Conservation (phyloP, 257 asterid genomes). For the Scutellaria minor region DNA sequence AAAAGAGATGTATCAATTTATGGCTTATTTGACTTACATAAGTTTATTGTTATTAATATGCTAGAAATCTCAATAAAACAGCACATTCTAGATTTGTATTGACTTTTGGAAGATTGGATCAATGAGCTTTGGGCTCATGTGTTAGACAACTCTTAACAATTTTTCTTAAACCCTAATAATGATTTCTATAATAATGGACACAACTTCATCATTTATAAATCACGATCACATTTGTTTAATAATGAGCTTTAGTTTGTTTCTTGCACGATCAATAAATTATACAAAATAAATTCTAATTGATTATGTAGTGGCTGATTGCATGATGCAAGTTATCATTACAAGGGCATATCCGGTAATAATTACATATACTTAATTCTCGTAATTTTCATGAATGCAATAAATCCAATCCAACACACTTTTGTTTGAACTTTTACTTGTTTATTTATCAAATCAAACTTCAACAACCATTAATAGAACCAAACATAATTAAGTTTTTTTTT, state of each 20-base stretch:
- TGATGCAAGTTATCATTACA: neutral
- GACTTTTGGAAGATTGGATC: constrained; percentile 16
- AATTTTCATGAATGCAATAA: neutral
- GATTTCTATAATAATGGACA: neutral
- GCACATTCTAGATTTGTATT: constrained; percentile 11
- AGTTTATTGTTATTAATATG: neutral
- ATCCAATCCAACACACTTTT: too few relatives aligned
- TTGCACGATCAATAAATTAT: constrained; percentile 28
- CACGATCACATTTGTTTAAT: too few relatives aligned
- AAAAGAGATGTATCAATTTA: too few relatives aligned
- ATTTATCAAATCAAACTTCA: too few relatives aligned
- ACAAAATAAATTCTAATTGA: neutral
- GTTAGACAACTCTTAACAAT: constrained; percentile 38
- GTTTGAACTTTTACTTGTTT: too few relatives aligned
- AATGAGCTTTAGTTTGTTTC: neutral
- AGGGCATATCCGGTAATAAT: neutral
- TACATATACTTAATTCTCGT: neutral
- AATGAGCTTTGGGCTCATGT: constrained; percentile 29
- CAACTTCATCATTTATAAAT: neutral
- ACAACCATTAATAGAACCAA: too few relatives aligned
- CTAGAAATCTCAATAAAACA: neutral
- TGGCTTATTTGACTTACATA: neutral
- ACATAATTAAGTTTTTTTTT: too few relatives aligned
- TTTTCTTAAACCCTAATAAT: constrained; percentile 4
- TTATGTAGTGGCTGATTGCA: neutral